phyloP scores from a whole-genome alignment of 495 filamentous ascomycete species.

The Cryomyces minteri region DNA sequence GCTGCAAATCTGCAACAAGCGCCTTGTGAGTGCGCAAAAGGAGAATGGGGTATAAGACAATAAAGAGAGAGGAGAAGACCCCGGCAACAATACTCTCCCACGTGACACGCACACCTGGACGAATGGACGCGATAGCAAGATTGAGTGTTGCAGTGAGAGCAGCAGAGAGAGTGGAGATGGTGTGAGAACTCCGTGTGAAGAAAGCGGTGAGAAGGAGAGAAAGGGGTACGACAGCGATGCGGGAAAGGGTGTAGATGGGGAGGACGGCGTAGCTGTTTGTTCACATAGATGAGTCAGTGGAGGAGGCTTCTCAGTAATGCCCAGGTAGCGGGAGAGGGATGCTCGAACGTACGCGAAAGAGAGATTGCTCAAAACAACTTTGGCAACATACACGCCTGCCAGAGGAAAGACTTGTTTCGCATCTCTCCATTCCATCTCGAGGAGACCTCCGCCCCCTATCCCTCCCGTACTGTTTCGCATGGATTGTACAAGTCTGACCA shows the following conservation, averaged over 20 bases:
- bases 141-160: slow-evolving; percentile 29
- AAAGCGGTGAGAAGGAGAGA: slow-evolving; percentile 26
- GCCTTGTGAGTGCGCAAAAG: slow-evolving; percentile 27
- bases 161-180: slow-evolving; percentile 27
- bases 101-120: slow-evolving; percentile 20
- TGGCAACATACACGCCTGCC: slow-evolving; percentile 27
- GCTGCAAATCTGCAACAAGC: slow-evolving; percentile 5
- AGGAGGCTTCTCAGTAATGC: not conserved
- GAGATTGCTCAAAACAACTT: slow-evolving; percentile 30
- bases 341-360: slow-evolving; percentile 25
- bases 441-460: slow-evolving; percentile 31
- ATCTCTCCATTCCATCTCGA: slow-evolving; percentile 26
- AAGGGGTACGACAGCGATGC: slow-evolving; percentile 27
- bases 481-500: too few relatives aligned
- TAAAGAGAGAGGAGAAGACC: slow-evolving; percentile 30
- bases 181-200: slow-evolving; percentile 22
- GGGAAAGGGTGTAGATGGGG: slow-evolving; percentile 28
- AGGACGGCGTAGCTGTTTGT: slow-evolving; percentile 24
- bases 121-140: slow-evolving; percentile 25
- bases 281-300: not conserved
- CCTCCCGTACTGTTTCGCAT: slow-evolving; percentile 23
- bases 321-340: not conserved
- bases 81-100: slow-evolving; percentile 31
- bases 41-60: slow-evolving; percentile 29
- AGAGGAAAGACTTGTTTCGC: slow-evolving; percentile 25